phyloP scores from a whole-genome alignment of 2,329 filamentous ascomycete genomes.

The Helotiales sp. region DNA sequence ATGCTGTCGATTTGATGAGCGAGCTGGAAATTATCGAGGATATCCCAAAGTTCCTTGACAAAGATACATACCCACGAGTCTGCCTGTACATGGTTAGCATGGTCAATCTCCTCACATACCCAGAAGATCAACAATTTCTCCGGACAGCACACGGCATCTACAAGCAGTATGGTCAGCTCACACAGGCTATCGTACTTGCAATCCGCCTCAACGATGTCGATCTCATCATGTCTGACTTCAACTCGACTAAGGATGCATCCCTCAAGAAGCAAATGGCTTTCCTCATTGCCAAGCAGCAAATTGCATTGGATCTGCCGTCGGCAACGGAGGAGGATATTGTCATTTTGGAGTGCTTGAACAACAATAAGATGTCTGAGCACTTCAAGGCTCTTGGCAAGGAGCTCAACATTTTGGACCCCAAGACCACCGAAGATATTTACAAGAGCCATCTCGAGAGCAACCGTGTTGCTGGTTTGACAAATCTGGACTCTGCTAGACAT shows the following conservation, averaged over 20 bases:
- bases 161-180: conserved; percentile 86
- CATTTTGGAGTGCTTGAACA: conserved; percentile 81
- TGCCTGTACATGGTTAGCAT: conserved; percentile 99
- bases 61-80: conserved; percentile 89
- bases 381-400: conserved; percentile 95
- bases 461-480: conserved; percentile 87
- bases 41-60: conserved; percentile 85
- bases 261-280: conserved; percentile 94
- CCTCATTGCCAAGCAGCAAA: conserved; percentile 87
- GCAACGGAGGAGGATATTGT: conserved; percentile 70
- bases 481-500: conserved; percentile 91
- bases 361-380: conserved; percentile 83
- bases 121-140: conserved; percentile 95
- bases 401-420: conserved; percentile 93
- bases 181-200: conserved; percentile 90
- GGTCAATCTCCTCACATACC: conserved; percentile 96
- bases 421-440: conserved; percentile 98
- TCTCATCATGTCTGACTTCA: conserved; percentile 80
- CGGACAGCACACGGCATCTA: conserved; percentile 93
- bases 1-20: conserved; percentile 94
- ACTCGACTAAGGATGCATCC: conserved; percentile 75
- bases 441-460: conserved; percentile 98
- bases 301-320: conserved; percentile 69
- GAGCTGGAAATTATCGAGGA: conserved; percentile 97
- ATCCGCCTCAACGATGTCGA: conserved; percentile 88